Conservation (phyloP, 768 basidiomycete genomes). For the Russula compacta region DNA sequence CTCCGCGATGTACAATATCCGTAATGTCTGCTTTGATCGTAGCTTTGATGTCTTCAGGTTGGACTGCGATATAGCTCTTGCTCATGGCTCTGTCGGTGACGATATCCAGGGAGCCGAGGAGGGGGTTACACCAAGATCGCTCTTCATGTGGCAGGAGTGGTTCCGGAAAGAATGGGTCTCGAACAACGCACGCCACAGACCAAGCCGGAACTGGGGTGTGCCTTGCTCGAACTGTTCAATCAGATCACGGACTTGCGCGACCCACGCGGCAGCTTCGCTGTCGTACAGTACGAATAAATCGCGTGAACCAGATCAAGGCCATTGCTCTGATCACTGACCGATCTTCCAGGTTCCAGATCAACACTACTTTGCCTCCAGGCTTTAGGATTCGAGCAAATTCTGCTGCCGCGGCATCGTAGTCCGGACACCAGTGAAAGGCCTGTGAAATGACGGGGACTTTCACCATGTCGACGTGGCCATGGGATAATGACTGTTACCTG, state of each 20-base stretch:
- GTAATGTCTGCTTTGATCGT: slow-evolving; percentile 43
- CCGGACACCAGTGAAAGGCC: slow-evolving; percentile 93
- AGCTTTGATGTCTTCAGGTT: slow-evolving; percentile 47
- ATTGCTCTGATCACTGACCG: slow-evolving; percentile 32
- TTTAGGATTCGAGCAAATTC: slow-evolving; percentile 81
- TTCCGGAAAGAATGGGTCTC: slow-evolving; percentile 49
- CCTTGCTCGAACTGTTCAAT: slow-evolving; percentile 62
- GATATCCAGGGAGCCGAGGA: slow-evolving; percentile 44
- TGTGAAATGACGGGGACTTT: slow-evolving; percentile 25
- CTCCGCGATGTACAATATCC: slow-evolving; percentile 47
- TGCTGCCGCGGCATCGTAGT: slow-evolving; percentile 57
- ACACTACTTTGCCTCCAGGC: slow-evolving; percentile 56
- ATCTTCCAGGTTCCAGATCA: slow-evolving; percentile 92
- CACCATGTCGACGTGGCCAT: slow-evolving; percentile 4
- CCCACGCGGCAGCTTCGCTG: slow-evolving; percentile 62
- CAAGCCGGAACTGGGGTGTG: slow-evolving; percentile 75
- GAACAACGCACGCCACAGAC: slow-evolving; percentile 66
- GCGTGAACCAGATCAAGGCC: not conserved
- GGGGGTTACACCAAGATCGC: slow-evolving; percentile 41
- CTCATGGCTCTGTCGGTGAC: slow-evolving; percentile 61
- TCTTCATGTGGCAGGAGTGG: slow-evolving; percentile 49
- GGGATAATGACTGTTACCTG: slow-evolving; percentile 37
- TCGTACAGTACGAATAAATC: not conserved
- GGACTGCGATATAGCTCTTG: slow-evolving; percentile 77
- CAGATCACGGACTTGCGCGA: slow-evolving; percentile 57